A percentile compares a stretch with the other conserved stretches of the same genome.
Evolutionary conservation across 768 basidiomycete genomes (phyloP).

Genomic region (Leccinum pellstonianum): DNA sequence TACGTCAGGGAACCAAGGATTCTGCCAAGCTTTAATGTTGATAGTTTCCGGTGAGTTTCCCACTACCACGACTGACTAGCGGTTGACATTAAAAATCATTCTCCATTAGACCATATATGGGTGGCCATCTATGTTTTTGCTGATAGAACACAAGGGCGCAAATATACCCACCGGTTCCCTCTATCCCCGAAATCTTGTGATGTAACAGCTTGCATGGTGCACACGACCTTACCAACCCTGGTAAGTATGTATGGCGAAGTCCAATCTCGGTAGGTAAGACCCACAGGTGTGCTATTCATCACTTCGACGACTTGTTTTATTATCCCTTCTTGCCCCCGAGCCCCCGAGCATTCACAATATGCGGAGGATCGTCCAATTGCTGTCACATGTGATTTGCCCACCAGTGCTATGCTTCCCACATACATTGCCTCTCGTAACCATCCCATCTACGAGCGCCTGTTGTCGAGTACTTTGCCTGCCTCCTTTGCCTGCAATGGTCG

Average conservation of each 20-base stretch:
- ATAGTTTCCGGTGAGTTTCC: not conserved
- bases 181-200: not conserved
- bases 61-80: not conserved
- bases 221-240: not conserved
- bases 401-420: not conserved
- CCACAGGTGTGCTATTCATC: not conserved
- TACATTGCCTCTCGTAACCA: conserved; percentile 30
- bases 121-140: not conserved
- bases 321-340: not conserved
- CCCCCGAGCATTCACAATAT: not conserved
- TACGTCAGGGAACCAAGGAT: conserved; percentile 17
- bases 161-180: not conserved
- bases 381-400: not conserved
- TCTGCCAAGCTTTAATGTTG: conserved; percentile 23
- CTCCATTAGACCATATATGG: not conserved
- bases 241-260: not conserved
- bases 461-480: not conserved
- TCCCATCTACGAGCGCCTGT: not conserved
- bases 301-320: not conserved
- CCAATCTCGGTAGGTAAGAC: not conserved
- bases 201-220: not conserved
- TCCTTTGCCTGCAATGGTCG: not conserved
- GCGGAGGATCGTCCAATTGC: not conserved
- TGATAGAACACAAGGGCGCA: not conserved
- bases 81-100: not conserved